A percentile compares a stretch with the other conserved stretches of the same genome.
Conservation (phyloP, 2,329 filamentous ascomycete species). For the Beauveria australis region DNA sequence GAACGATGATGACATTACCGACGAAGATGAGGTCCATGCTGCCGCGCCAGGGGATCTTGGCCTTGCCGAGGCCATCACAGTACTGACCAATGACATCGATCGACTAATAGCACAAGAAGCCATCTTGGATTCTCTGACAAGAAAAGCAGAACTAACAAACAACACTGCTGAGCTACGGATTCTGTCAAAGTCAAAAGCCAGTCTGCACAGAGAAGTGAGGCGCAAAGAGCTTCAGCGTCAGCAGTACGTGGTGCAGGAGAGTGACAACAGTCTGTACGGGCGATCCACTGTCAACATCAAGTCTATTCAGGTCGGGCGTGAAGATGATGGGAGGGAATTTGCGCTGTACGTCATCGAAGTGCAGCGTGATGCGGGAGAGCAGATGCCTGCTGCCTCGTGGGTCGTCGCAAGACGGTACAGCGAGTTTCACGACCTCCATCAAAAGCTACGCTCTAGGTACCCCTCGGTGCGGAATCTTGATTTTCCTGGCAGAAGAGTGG, state of each 20-base stretch:
- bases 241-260: constrained; percentile 96
- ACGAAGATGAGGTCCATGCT: constrained; percentile 80
- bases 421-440: constrained; percentile 93
- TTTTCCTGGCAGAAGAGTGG: constrained; percentile 83
- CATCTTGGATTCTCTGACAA: constrained; percentile 81
- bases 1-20: constrained; percentile 48
- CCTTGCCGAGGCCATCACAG: constrained; percentile 83
- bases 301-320: constrained; percentile 82
- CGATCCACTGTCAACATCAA: constrained; percentile 85
- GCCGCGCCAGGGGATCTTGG: constrained; percentile 92
- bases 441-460: constrained; percentile 76
- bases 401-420: constrained; percentile 87
- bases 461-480: constrained; percentile 82
- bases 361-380: constrained; percentile 78
- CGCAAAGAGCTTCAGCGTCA: constrained; percentile 93
- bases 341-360: constrained; percentile 93
- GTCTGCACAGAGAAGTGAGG: constrained; percentile 82
- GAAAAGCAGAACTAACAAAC: constrained; percentile 94
- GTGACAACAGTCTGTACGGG: constrained; percentile 92
- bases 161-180: constrained; percentile 92
- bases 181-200: constrained; percentile 85
- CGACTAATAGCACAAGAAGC: constrained; percentile 80
- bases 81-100: constrained; percentile 83
- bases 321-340: constrained; percentile 88
- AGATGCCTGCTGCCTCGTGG: constrained; percentile 96